A percentile compares a stretch with the other conserved stretches of the same genome.
Evolutionary conservation across 306 rosid species (phyloP).

Genomic region (Trifolium subterraneum): DNA sequence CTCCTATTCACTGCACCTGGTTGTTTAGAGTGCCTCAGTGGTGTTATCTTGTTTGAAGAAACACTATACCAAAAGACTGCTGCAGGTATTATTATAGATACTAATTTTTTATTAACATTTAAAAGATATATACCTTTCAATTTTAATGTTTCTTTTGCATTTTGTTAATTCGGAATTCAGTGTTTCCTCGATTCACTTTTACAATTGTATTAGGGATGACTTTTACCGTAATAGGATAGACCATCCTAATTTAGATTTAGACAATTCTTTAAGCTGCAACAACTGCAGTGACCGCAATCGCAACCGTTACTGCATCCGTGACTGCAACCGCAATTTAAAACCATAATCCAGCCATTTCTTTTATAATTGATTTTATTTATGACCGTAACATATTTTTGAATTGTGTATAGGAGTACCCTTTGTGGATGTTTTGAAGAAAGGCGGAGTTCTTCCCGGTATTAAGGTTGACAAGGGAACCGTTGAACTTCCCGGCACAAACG

Average conservation of each 20-base stretch:
- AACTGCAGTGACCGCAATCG: too few species aligned
- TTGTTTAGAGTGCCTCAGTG: conserved; percentile 72
- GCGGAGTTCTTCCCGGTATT: conserved; percentile 75
- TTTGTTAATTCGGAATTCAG: too few species aligned
- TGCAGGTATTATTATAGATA: conserved; percentile 51
- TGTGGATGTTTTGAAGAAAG: conserved; percentile 70
- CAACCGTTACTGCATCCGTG: too few species aligned
- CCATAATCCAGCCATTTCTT: too few species aligned
- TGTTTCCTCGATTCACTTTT: too few species aligned
- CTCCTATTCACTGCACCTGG: conserved; percentile 91
- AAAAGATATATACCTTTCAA: too few species aligned
- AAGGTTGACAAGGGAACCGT: conserved; percentile 92
- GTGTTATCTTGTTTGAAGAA: conserved; percentile 89
- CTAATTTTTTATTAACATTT: too few species aligned
- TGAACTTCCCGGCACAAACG: conserved; percentile 74
- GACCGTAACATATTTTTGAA: background rate
- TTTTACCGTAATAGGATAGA: too few species aligned
- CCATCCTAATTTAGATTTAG: background rate
- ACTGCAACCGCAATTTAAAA: too few species aligned
- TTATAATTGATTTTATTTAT: too few species aligned
- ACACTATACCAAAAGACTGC: conserved; percentile 86
- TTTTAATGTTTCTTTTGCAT: background rate
- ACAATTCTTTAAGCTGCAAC: too few species aligned
- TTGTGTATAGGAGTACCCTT: conserved; percentile 62
- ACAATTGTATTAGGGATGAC: too few species aligned